phyloP scores from a whole-genome alignment of 2,329 filamentous ascomycete genomes.

The Chaetomiaceae sp. region DNA sequence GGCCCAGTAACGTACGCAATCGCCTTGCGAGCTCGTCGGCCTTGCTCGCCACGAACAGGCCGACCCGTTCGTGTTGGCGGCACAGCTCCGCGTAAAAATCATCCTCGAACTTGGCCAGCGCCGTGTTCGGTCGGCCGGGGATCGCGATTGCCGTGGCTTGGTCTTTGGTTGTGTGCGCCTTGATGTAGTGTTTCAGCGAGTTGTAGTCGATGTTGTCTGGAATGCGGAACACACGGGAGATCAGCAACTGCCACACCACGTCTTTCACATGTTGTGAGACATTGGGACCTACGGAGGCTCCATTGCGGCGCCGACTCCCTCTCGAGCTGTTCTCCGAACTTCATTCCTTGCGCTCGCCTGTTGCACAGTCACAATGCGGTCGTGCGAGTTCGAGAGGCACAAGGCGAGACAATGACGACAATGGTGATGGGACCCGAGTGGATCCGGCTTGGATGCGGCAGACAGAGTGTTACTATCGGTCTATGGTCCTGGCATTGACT shows the following conservation, averaged over 20 bases:
- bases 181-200: conserved; percentile 79
- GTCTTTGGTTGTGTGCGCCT: conserved; percentile 68
- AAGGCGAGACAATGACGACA: conserved; percentile 1
- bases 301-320: conserved; percentile 76
- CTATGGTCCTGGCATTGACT: no score
- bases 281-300: conserved; percentile 57
- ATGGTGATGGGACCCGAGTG: background rate
- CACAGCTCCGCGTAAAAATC: conserved; percentile 67
- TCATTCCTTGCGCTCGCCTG: conserved; percentile 46
- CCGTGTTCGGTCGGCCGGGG: conserved; percentile 61
- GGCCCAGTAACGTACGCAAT: conserved; percentile 48
- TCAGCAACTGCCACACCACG: conserved; percentile 4
- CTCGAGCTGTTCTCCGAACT: conserved; percentile 71
- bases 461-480: no score
- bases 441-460: background rate
- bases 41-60: conserved; percentile 76
- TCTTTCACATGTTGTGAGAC: background rate
- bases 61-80: conserved; percentile 71
- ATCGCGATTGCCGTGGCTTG: conserved; percentile 68
- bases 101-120: conserved; percentile 62
- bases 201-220: conserved; percentile 87
- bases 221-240: background rate
- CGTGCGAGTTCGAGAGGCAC: background rate
- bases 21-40: conserved; percentile 70
- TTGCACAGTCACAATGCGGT: background rate